Percentiles rank a stretch among this genome's conserved stretches.
phyloP scores from a whole-genome alignment of 2,329 filamentous ascomycete genomes.

The Claviceps sorghi region DNA sequence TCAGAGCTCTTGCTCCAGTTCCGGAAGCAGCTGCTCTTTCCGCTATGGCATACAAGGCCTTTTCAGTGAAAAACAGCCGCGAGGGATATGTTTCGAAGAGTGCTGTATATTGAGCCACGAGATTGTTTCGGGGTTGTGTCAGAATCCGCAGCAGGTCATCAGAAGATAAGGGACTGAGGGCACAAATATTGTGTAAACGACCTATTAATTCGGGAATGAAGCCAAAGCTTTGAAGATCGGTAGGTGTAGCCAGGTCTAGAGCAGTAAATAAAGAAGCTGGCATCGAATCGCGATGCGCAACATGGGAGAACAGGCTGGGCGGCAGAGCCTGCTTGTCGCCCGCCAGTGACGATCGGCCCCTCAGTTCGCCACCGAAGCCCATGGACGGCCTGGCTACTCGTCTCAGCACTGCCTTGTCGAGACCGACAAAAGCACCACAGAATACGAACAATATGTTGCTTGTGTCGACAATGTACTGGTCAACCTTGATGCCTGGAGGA shows the following conservation, averaged over 20 bases:
- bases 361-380: slow-evolving; percentile 77
- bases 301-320: slow-evolving; percentile 41
- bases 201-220: slow-evolving; percentile 94
- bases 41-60: slow-evolving; percentile 69
- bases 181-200: slow-evolving; percentile 81
- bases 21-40: slow-evolving; percentile 42
- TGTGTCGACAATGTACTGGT: slow-evolving; percentile 67
- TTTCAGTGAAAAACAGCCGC: slow-evolving; percentile 68
- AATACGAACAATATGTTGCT: slow-evolving; percentile 97
- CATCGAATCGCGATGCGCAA: slow-evolving; percentile 36
- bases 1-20: slow-evolving; percentile 67
- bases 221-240: slow-evolving; percentile 69
- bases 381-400: slow-evolving; percentile 77
- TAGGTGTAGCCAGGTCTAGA: slow-evolving; percentile 59
- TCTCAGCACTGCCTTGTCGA: slow-evolving; percentile 75
- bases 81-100: slow-evolving; percentile 71
- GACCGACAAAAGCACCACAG: slow-evolving; percentile 83
- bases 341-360: slow-evolving; percentile 35
- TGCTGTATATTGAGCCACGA: slow-evolving; percentile 77
- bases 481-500: slow-evolving; percentile 36
- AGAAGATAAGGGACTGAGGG: slow-evolving; percentile 59
- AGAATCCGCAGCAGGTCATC: slow-evolving; percentile 68
- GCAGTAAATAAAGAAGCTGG: slow-evolving; percentile 32
- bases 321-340: slow-evolving; percentile 46
- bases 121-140: slow-evolving; percentile 78